A percentile compares a stretch with the other conserved stretches of the same genome.
Evolutionary conservation across 2,329 filamentous ascomycete genomes (phyloP).

Genomic region (Fusarium penzigii): DNA sequence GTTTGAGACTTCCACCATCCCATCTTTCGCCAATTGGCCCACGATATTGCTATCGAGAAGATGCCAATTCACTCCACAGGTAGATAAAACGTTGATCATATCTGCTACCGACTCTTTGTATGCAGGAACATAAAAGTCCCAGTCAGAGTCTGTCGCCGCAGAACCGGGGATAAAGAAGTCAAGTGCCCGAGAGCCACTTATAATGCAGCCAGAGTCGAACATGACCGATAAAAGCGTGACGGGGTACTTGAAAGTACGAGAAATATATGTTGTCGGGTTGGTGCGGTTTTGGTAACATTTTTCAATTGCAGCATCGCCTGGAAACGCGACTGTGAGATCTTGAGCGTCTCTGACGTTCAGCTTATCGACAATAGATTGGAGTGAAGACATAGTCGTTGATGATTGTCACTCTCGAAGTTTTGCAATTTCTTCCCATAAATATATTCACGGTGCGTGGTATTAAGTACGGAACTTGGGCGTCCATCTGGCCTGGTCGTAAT

Average conservation of each 20-base stretch:
- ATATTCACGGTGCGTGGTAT: too few species aligned
- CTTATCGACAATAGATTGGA: too few species aligned
- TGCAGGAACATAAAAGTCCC: slow-evolving; percentile 14
- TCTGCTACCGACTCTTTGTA: slow-evolving; percentile 13
- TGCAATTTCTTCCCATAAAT: too few species aligned
- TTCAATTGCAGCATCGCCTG: neutral
- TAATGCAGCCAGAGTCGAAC: slow-evolving; percentile 9
- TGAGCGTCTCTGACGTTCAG: too few species aligned
- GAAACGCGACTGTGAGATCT: neutral
- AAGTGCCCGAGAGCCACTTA: slow-evolving; percentile 8
- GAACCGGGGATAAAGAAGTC: slow-evolving; percentile 9
- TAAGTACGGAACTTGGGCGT: too few species aligned
- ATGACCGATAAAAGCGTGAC: slow-evolving; percentile 8
- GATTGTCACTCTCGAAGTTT: too few species aligned
- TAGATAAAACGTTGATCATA: slow-evolving; percentile 3
- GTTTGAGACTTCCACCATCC: neutral
- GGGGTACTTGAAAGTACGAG: slow-evolving; percentile 6
- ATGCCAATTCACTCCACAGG: slow-evolving; percentile 6
- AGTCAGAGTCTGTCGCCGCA: slow-evolving; percentile 3
- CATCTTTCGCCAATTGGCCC: neutral
- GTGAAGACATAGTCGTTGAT: too few species aligned
- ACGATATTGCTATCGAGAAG: neutral
- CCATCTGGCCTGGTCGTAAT: too few species aligned
- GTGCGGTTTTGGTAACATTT: neutral
- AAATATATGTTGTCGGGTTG: slow-evolving; percentile 3